Conservation (phyloP, 495 filamentous ascomycete species). For the Neurospora discreta region DNA sequence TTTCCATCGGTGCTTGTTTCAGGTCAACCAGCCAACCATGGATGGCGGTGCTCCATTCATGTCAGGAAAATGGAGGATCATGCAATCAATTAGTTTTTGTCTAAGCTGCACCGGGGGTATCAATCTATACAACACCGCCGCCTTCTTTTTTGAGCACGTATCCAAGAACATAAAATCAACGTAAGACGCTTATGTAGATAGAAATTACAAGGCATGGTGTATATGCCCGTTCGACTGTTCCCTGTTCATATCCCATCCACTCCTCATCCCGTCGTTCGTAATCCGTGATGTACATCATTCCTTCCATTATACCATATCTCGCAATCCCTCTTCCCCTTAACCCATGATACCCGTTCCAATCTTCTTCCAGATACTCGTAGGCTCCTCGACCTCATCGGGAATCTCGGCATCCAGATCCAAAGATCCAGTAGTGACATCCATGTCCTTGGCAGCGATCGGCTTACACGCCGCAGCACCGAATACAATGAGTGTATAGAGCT, state of each 20-base stretch:
- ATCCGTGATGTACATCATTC: neutral
- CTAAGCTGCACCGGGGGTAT: neutral
- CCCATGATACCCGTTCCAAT: neutral
- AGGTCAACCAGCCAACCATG: neutral
- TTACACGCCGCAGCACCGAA: neutral
- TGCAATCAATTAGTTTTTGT: neutral
- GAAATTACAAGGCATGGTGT: neutral
- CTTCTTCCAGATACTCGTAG: neutral
- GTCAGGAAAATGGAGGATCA: neutral
- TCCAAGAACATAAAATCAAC: neutral
- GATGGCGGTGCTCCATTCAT: neutral
- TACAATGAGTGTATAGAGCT: conserved; percentile 18
- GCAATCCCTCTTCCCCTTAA: neutral
- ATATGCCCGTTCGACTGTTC: too few relatives aligned
- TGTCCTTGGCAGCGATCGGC: neutral
- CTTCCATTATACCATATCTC: neutral
- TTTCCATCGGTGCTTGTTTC: neutral
- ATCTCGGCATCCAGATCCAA: neutral
- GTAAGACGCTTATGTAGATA: neutral
- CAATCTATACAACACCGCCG: neutral
- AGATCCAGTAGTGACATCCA: neutral
- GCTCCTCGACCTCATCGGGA: neutral
- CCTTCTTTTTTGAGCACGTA: neutral
- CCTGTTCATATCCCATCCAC: neutral
- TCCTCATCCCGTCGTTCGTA: neutral